Conservation (phyloP, 1,139 yeast genomes). For the Nematodospora anomalae region DNA sequence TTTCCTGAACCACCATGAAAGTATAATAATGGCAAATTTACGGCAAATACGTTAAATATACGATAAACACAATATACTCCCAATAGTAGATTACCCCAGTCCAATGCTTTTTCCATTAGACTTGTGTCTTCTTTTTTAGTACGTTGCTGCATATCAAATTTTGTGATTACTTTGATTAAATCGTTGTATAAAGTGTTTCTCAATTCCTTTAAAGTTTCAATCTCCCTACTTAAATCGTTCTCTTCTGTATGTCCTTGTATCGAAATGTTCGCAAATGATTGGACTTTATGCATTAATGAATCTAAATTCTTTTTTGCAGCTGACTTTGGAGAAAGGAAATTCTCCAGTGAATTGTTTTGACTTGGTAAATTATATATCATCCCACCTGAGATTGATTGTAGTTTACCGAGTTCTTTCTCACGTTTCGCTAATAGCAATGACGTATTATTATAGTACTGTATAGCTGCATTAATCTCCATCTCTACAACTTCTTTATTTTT, state of each 20-base stretch:
- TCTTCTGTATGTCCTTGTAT: constrained; percentile 25
- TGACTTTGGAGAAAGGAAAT: constrained; percentile 10
- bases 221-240: constrained; percentile 37
- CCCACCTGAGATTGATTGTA: constrained; percentile 26
- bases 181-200: constrained; percentile 32
- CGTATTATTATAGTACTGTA: constrained; percentile 43
- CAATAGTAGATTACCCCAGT: constrained; percentile 32
- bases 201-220: constrained; percentile 32
- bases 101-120: constrained; percentile 13
- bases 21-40: constrained; percentile 37
- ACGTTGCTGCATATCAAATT: constrained; percentile 18
- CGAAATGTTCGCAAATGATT: constrained; percentile 41
- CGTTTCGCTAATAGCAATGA: constrained; percentile 34
- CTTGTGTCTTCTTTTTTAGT: constrained; percentile 7
- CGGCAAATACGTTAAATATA: constrained; percentile 45
- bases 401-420: constrained; percentile 28
- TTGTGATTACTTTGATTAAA: constrained; percentile 21
- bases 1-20: constrained; percentile 6
- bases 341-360: constrained; percentile 15
- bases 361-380: constrained; percentile 26
- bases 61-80: constrained; percentile 68
- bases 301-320: constrained; percentile 11
- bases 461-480: constrained; percentile 28
- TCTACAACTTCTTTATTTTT: constrained; percentile 16
- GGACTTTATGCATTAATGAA: constrained; percentile 37